Evolutionary conservation across 352 stramenopile genomes (phyloP).

Genomic region (Globisporangium apiculatum): DNA sequence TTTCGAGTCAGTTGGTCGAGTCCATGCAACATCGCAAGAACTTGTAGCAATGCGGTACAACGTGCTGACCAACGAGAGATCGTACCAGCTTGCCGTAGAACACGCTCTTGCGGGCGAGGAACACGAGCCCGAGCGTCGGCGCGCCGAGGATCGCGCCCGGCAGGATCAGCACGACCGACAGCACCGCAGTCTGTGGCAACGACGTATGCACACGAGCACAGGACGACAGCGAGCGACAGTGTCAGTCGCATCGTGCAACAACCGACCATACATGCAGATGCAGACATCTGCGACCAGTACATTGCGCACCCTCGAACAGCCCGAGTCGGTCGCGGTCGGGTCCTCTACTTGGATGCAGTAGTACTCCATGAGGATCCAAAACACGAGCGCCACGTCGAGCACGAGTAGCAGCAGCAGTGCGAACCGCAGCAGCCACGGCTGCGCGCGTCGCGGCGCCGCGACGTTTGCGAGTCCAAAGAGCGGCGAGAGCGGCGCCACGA

Average conservation of each 20-base stretch:
- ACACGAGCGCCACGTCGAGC: constrained; percentile 49
- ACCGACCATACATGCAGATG: neutral
- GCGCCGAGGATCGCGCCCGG: constrained; percentile 51
- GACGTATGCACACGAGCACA: no score
- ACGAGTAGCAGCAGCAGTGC: constrained; percentile 59
- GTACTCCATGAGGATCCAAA: constrained; percentile 80
- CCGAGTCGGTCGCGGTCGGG: constrained; percentile 57
- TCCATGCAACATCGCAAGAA: no score
- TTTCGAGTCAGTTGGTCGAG: no score
- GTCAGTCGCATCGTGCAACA: neutral
- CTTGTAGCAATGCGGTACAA: neutral
- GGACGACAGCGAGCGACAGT: neutral
- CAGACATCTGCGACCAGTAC: no score
- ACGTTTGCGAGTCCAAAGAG: constrained; percentile 58
- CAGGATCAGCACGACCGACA: constrained; percentile 53
- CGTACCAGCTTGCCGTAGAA: constrained; percentile 69
- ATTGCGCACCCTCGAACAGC: constrained; percentile 62
- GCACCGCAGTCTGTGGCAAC: constrained; percentile 36
- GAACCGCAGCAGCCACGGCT: constrained; percentile 33
- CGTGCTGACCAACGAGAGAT: neutral
- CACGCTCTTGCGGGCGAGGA: constrained; percentile 60
- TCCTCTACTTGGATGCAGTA: constrained; percentile 85
- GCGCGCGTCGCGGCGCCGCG: constrained; percentile 11
- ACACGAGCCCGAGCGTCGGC: constrained; percentile 61
- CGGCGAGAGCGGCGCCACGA: constrained; percentile 45